Evolutionary conservation across 2,329 filamentous ascomycete genomes (phyloP), one percentile per base, ranked within the genome.

Genomic region (Ceratocystis smalleyi): DNA sequence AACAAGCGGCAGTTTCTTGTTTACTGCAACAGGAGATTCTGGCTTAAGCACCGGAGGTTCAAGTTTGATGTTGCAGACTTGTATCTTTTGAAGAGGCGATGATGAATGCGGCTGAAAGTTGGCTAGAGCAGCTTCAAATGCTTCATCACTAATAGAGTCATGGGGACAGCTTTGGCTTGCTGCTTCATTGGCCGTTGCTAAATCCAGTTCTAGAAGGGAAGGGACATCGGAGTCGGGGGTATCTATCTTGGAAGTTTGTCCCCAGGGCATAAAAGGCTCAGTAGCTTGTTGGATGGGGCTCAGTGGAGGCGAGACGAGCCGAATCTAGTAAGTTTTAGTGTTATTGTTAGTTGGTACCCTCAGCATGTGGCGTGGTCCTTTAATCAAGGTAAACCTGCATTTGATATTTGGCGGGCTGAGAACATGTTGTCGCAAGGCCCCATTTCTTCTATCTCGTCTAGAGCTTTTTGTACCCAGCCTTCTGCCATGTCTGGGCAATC

Each of bases 221-320:
- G 57, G n/a, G 15, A 64, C n/a, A 40, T 59, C 59, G n/a, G 62
- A 66, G 47, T 57, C 62, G 17, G 65, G 65, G 5, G 62, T 64
- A n/a, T 45, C 15, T 40, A 66, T 49, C n/a, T 57, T 57, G 35
- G 62, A 49, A 35, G 59, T 51, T 19, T 54, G 30, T 49, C 64
- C 45, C 61, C 62, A 66, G 8, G 65, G 62, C 24, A 59, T 24
- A 45, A 64, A 66, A 5, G 40, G 43, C 15, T 66, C 59, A 47
- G 30, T n/a, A n/a, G 40, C 5, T 5, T 32, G 40, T 1, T 61
- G 10, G 27, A 66, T 27, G 24, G 62, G 65, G n/a, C 62, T 64
- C 2, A 66, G n/a, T 43, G 65, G 65, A 30, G 65, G 65, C 4
- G 62, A 61, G 10, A 66, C 47, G 27, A 66, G 47, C 12, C 62